Percentiles rank a stretch among this genome's conserved stretches.
phyloP scores from a whole-genome alignment of 2,329 filamentous ascomycete genomes.

The Chaetomiaceae sp. region DNA sequence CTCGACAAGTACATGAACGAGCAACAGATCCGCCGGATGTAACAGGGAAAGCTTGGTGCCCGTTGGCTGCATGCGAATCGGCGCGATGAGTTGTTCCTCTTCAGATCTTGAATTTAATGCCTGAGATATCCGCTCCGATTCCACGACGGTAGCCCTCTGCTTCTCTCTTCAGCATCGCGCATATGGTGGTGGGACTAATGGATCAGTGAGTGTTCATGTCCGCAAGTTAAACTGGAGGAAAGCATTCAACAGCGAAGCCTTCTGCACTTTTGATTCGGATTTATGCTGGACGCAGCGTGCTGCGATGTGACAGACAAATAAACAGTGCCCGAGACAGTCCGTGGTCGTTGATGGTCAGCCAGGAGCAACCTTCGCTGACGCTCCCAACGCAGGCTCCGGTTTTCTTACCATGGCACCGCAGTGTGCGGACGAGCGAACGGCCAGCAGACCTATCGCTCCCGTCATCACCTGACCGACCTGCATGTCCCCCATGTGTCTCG shows the following conservation, averaged over 20 bases:
- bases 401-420: constrained; percentile 14
- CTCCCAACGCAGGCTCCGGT: constrained; percentile 1
- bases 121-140: constrained; percentile 22
- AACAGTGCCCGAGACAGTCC: not conserved
- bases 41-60: not conserved
- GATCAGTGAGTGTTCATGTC: not conserved
- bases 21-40: constrained; percentile 81
- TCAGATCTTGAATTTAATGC: constrained; percentile 12
- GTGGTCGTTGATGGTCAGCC: not conserved
- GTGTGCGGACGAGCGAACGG: constrained; percentile 4
- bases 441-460: constrained; percentile 9
- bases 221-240: constrained; percentile 3
- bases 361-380: not conserved
- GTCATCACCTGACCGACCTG: constrained; percentile 26
- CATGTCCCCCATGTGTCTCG: constrained; percentile 17
- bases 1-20: constrained; percentile 84
- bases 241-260: not conserved
- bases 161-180: constrained; percentile 22
- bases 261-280: not conserved
- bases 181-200: constrained; percentile 14
- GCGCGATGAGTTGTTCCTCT: not conserved
- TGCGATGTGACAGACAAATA: constrained; percentile 7
- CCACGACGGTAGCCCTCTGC: constrained; percentile 16
- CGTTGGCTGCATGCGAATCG: no score
- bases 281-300: not conserved